Percentiles rank a stretch among this genome's conserved stretches.
Evolutionary conservation across 129 eudicot genomes (phyloP).

Genomic region (Scalesia atractyloides): DNA sequence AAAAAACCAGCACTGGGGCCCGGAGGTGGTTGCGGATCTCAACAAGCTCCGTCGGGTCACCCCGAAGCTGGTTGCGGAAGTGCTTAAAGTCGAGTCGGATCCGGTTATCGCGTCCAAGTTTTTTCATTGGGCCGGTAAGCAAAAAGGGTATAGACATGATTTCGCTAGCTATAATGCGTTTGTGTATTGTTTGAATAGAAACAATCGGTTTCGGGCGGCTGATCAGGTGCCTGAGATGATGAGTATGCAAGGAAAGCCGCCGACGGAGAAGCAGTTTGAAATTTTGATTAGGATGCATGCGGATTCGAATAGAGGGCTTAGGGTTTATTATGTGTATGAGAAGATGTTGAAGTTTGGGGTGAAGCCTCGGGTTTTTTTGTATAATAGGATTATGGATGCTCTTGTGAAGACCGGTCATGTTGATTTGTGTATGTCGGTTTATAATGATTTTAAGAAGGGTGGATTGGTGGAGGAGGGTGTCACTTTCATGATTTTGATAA

Average conservation of each 20-base stretch:
- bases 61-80: conserved; percentile 80
- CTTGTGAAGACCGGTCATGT: conserved; percentile 73
- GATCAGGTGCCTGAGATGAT: conserved; percentile 95
- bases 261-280: conserved; percentile 87
- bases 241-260: conserved; percentile 89
- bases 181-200: conserved; percentile 75
- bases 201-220: conserved; percentile 74
- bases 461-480: conserved; percentile 68
- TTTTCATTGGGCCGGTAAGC: conserved; percentile 98
- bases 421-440: conserved; percentile 72
- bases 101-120: conserved; percentile 71
- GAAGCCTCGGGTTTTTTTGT: conserved; percentile 77
- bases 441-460: conserved; percentile 69
- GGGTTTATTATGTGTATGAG: conserved; percentile 87
- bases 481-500: conserved; percentile 79
- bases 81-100: conserved; percentile 70
- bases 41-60: conserved; percentile 86
- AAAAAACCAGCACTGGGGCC: conserved; percentile 76
- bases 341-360: conserved; percentile 95
- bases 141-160: conserved; percentile 86
- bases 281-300: conserved; percentile 91
- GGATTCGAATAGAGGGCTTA: conserved; percentile 84
- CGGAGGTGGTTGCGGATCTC: conserved; percentile 65
- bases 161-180: conserved; percentile 84
- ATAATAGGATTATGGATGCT: conserved; percentile 84